Evolutionary conservation across 202 grass and related monocot genomes (phyloP).

Genomic region (Bolboschoenoplectus hybrid): DNA sequence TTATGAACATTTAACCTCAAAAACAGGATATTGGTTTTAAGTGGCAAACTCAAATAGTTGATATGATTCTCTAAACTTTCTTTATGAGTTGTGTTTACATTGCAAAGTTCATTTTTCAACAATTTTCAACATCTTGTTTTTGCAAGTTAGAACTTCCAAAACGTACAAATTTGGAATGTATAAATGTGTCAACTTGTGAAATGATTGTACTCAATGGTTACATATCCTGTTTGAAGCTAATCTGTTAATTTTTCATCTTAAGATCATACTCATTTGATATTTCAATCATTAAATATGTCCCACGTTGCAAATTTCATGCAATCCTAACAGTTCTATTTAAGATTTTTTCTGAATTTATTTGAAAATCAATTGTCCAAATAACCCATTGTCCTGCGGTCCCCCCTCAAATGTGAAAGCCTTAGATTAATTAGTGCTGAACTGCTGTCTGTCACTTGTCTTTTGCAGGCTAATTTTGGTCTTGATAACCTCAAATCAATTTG

Average conservation of each 20-base stretch:
- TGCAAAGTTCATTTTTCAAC: background rate
- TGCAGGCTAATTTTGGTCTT: slow-evolving; percentile 43
- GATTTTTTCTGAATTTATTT: no score
- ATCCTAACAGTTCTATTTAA: no score
- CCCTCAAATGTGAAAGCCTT: background rate
- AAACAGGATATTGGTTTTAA: background rate
- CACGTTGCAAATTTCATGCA: no score
- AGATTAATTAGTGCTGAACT: background rate
- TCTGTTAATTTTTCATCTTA: no score
- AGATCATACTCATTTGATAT: no score
- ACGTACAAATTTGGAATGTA: background rate
- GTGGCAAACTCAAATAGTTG: background rate
- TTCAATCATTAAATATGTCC: no score
- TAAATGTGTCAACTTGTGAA: background rate
- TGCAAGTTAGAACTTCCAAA: background rate
- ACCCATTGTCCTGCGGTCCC: no score
- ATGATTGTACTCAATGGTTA: no score
- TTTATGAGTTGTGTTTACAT: background rate
- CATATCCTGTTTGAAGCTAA: no score
- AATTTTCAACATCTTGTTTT: background rate
- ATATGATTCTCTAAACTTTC: background rate
- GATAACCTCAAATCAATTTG: slow-evolving; percentile 36
- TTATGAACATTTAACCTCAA: background rate
- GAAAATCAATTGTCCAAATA: no score
- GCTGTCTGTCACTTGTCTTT: background rate